Evolutionary conservation across 768 basidiomycete species (phyloP).

Genomic region (Roridomyces roridus): DNA sequence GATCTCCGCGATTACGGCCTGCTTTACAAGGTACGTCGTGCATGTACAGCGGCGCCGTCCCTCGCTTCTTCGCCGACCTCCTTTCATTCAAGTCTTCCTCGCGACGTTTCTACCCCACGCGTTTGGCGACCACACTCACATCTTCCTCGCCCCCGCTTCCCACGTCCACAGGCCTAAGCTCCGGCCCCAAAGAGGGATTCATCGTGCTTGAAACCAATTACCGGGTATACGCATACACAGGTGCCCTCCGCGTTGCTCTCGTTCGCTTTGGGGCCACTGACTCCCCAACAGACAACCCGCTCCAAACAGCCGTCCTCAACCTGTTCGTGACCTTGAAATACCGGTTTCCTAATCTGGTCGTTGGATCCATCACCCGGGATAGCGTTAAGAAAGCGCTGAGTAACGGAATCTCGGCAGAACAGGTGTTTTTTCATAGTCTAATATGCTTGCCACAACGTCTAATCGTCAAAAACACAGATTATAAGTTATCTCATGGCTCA

Average conservation of each 20-base stretch:
- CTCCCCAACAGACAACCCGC: constrained; percentile 80
- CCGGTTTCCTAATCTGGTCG: constrained; percentile 96
- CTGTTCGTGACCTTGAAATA: constrained; percentile 92
- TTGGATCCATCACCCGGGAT: constrained; percentile 93
- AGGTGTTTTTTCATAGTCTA: constrained; percentile 57
- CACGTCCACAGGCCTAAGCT: constrained; percentile 61
- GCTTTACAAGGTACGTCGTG: constrained; percentile 74
- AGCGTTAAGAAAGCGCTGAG: constrained; percentile 93
- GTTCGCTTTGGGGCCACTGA: constrained; percentile 29
- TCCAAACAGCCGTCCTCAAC: constrained; percentile 95
- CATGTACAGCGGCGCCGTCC: constrained; percentile 23
- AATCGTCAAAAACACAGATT: constrained; percentile 60
- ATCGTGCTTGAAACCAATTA: constrained; percentile 98
- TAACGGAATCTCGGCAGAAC: constrained; percentile 96
- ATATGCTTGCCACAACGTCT: constrained; percentile 24
- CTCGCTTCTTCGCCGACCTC: constrained; percentile 21
- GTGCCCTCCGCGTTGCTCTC: constrained; percentile 45
- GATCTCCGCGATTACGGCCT: constrained; percentile 96
- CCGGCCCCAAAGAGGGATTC: constrained; percentile 80
- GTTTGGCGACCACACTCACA: constrained; percentile 92
- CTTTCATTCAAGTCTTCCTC: constrained; percentile 60
- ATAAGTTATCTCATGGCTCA: constrained; percentile 94
- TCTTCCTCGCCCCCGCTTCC: constrained; percentile 86
- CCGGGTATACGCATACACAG: constrained; percentile 96
- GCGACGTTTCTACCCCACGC: constrained; percentile 90